A percentile compares a stretch with the other conserved stretches of the same genome.
These are phyloP conservation scores for Kodamaea sp. DNA, from an alignment of 1,139 yeast genomes.

Conservation along the genomic window DNA sequence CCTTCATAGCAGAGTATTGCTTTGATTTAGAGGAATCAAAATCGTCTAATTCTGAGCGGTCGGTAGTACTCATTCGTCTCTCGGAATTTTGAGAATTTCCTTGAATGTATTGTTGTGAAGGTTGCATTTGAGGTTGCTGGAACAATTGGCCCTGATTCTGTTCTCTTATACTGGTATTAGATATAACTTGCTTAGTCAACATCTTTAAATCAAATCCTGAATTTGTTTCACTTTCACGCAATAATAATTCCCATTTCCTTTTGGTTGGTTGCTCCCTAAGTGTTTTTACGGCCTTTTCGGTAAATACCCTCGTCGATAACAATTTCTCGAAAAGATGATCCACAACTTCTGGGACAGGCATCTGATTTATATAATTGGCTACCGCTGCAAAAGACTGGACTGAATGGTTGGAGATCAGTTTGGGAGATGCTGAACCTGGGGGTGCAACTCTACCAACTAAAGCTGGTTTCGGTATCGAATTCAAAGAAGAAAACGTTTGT, in stretches of 20 bases:
- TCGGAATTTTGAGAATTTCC: not conserved
- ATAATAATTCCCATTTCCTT: constrained; percentile 46
- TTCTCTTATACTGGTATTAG: not conserved
- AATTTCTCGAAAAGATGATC: constrained; percentile 38
- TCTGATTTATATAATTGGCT: constrained; percentile 28
- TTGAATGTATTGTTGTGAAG: not conserved
- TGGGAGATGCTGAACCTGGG: constrained; percentile 6
- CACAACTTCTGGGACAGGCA: constrained; percentile 37
- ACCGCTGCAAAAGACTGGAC: constrained; percentile 35
- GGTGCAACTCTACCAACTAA: constrained; percentile 7
- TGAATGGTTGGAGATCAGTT: constrained; percentile 13
- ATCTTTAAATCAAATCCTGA: constrained; percentile 32
- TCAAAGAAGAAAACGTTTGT: constrained; percentile 4
- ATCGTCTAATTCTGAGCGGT: constrained; percentile 4
- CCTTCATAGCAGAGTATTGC: constrained; percentile 13
- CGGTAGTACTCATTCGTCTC: not conserved
- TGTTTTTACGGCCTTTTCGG: constrained; percentile 31
- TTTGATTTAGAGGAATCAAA: constrained; percentile 7
- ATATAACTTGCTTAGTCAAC: constrained; percentile 13
- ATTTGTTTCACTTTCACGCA: constrained; percentile 41
- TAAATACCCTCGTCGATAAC: constrained; percentile 36
- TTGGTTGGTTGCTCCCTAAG: constrained; percentile 31
- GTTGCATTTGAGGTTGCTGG: not conserved
- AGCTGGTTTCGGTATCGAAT: constrained; percentile 6
- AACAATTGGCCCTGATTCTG: constrained; percentile 1